phyloP scores from a whole-genome alignment of 306 rosid genomes.

The Oxytropis ochrocephala region DNA sequence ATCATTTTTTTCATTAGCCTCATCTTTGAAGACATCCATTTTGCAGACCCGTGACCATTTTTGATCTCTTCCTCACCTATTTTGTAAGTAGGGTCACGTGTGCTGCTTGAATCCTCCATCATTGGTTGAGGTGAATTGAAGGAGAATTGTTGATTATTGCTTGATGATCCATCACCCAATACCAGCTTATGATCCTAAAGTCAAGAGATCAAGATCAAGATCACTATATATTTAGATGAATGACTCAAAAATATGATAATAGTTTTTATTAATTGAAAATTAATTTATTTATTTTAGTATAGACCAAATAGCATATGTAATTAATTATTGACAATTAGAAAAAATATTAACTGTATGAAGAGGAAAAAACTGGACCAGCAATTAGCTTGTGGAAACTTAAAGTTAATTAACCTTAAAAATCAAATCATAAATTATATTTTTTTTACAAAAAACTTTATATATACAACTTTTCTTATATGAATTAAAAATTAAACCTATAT shows the following conservation, averaged over 20 bases:
- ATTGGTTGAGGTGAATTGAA: slow-evolving; percentile 19
- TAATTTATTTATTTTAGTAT: not conserved
- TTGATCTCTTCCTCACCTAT: slow-evolving; percentile 11
- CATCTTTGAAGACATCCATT: slow-evolving; percentile 77
- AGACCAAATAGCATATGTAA: not conserved
- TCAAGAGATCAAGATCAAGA: not conserved
- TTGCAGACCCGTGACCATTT: slow-evolving; percentile 29
- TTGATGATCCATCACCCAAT: slow-evolving; percentile 36
- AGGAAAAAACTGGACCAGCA: not conserved
- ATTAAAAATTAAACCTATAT: not conserved
- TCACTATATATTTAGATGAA: not conserved
- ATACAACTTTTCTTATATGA: not conserved
- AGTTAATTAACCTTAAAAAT: not conserved
- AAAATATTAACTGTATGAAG: not conserved
- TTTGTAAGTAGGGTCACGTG: slow-evolving; percentile 3
- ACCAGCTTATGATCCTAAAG: slow-evolving; percentile 20
- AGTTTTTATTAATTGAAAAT: not conserved
- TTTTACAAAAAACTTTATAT: not conserved
- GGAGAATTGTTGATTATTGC: slow-evolving; percentile 11
- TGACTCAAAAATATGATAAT: not conserved
- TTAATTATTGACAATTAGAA: not conserved
- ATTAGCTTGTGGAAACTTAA: not conserved
- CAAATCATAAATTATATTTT: not conserved
- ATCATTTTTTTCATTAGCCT: slow-evolving; percentile 65
- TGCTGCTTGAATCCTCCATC: slow-evolving; percentile 6